Evolutionary conservation across 352 stramenopile species (phyloP).

Genomic region (Thraustotheca clavata): DNA sequence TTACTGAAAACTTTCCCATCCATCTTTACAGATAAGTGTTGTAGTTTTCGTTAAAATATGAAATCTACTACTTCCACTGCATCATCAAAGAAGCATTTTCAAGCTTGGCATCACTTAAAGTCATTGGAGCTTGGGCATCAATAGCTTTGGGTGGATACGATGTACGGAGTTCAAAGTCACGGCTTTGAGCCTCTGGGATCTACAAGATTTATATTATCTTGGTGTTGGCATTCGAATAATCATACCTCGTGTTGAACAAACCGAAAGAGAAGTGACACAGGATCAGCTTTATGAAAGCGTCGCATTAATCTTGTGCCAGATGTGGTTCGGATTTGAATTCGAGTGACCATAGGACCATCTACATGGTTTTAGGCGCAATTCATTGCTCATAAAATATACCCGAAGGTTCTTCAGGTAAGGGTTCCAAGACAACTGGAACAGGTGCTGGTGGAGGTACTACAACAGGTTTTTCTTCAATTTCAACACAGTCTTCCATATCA

Average conservation of each 20-base stretch:
- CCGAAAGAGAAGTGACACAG: slow-evolving; percentile 47
- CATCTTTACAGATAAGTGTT: slow-evolving; percentile 56
- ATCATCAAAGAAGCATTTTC: slow-evolving; percentile 72
- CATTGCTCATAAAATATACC: slow-evolving; percentile 27
- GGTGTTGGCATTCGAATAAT: not conserved
- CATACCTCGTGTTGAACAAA: slow-evolving; percentile 67
- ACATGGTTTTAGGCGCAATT: not conserved
- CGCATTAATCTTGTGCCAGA: slow-evolving; percentile 55
- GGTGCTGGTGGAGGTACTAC: slow-evolving; percentile 38
- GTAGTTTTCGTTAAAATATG: not conserved
- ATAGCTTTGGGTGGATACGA: slow-evolving; percentile 49
- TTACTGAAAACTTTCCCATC: slow-evolving; percentile 86
- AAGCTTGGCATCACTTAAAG: slow-evolving; percentile 55
- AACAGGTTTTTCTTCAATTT: slow-evolving; percentile 31
- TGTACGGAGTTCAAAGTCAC: slow-evolving; percentile 66
- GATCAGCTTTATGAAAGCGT: slow-evolving; percentile 64
- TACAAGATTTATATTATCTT: slow-evolving; percentile 20
- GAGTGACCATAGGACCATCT: slow-evolving; percentile 49
- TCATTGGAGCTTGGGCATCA: slow-evolving; percentile 38
- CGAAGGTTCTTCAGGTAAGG: slow-evolving; percentile 43
- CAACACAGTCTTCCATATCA: not conserved
- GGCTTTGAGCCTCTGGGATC: slow-evolving; percentile 53
- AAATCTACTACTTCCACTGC: slow-evolving; percentile 33
- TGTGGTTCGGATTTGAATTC: slow-evolving; percentile 59
- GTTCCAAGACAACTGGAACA: slow-evolving; percentile 31